A percentile compares a stretch with the other conserved stretches of the same genome.
phyloP scores from a whole-genome alignment of 2,329 filamentous ascomycete species.

The Leptographium radiaticola region DNA sequence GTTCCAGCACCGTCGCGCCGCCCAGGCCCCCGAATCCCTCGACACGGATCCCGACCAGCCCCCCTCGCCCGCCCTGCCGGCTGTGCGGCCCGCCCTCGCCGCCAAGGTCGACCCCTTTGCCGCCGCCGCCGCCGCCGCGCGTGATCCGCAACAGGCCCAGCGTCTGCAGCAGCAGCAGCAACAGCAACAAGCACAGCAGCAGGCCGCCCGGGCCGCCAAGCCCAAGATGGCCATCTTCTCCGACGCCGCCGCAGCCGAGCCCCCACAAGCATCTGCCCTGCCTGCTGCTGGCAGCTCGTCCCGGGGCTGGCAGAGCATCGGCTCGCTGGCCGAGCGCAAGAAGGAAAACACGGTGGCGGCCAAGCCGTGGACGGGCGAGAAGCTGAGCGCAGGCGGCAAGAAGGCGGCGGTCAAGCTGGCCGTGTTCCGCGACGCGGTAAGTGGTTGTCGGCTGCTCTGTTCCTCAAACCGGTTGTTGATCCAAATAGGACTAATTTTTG shows the following conservation, averaged over 20 bases:
- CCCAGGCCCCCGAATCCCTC: slow-evolving; percentile 42
- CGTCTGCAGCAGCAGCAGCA: slow-evolving; percentile 5
- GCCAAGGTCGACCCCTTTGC: slow-evolving; percentile 78
- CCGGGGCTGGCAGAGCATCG: slow-evolving; percentile 87
- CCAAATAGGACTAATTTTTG: slow-evolving; percentile 86
- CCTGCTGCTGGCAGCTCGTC: slow-evolving; percentile 38
- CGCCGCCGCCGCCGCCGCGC: slow-evolving; percentile 31
- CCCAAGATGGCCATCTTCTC: slow-evolving; percentile 87
- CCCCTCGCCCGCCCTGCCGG: slow-evolving; percentile 75
- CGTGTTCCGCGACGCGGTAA: slow-evolving; percentile 94
- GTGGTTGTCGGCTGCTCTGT: slow-evolving; percentile 21
- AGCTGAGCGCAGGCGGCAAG: slow-evolving; percentile 74
- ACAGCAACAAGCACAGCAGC: slow-evolving; percentile 21
- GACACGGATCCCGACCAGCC: slow-evolving; percentile 37
- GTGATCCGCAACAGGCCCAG: slow-evolving; percentile 49
- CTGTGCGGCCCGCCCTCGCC: slow-evolving; percentile 68
- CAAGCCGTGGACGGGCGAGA: slow-evolving; percentile 87
- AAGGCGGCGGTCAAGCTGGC: slow-evolving; percentile 72
- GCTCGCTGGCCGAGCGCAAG: slow-evolving; percentile 71
- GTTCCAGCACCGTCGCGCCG: slow-evolving; percentile 63
- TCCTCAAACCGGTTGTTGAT: slow-evolving; percentile 58
- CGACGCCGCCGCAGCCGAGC: slow-evolving; percentile 46
- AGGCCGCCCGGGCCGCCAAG: slow-evolving; percentile 42
- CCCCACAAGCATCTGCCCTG: slow-evolving; percentile 40
- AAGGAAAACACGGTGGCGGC: slow-evolving; percentile 86